phyloP scores from a whole-genome alignment of 1,284 basidiomycete genomes.

The Fomitopsis palustris region DNA sequence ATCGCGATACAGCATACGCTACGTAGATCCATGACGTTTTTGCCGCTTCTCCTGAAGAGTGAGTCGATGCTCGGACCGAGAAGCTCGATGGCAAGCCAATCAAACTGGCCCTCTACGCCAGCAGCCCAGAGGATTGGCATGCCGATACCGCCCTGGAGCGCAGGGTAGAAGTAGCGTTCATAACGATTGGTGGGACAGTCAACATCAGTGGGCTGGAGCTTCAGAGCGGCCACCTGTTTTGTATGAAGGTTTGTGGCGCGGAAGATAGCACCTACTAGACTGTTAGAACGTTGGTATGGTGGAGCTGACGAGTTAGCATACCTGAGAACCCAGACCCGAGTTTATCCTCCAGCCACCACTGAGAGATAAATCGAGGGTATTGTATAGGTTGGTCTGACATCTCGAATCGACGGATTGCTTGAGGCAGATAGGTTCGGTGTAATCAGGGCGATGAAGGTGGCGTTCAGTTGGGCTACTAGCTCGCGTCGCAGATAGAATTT shows the following conservation, averaged over 20 bases:
- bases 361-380: conserved; percentile 28
- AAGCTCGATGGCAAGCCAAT: conserved; percentile 72
- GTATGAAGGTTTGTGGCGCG: conserved; percentile 54
- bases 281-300: background rate
- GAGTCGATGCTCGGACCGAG: conserved; percentile 66
- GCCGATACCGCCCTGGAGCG: conserved; percentile 65
- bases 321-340: conserved; percentile 35
- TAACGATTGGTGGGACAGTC: conserved; percentile 73
- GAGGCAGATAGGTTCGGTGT: background rate
- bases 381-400: conserved; percentile 3
- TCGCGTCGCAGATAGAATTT: background rate
- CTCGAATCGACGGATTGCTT: background rate
- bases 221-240: conserved; percentile 60
- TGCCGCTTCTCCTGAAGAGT: conserved; percentile 51
- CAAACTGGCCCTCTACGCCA: conserved; percentile 58
- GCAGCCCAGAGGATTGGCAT: conserved; percentile 66
- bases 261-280: conserved; percentile 60
- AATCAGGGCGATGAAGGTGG: background rate
- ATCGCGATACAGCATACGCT: conserved; percentile 71
- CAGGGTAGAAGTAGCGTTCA: conserved; percentile 66
- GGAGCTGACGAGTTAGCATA: background rate
- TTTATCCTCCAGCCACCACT: conserved; percentile 27
- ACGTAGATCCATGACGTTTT: conserved; percentile 59
- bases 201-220: conserved; percentile 62
- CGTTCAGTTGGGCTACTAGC: background rate